Percentiles rank a stretch among this genome's conserved stretches.
Conservation (phyloP, 2,329 filamentous ascomycete species). For the Arthrobotrys sinensis region DNA sequence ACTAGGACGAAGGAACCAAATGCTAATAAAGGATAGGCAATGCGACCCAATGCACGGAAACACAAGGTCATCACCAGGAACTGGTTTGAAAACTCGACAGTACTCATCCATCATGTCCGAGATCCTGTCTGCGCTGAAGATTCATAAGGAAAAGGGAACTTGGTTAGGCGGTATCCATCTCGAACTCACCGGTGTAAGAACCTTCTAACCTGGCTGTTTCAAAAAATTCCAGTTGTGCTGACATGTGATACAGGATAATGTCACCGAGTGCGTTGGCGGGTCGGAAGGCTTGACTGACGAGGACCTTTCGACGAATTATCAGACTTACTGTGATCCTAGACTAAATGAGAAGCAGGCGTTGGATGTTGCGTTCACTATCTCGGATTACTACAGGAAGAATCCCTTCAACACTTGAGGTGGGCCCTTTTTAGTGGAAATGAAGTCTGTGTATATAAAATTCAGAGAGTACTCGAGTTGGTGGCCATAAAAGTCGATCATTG, state of each 20-base stretch:
- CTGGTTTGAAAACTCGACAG: conserved; percentile 90
- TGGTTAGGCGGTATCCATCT: conserved; percentile 95
- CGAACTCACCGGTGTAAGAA: conserved; percentile 81
- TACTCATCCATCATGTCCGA: conserved; percentile 93
- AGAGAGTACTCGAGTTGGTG: background rate
- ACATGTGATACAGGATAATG: conserved; percentile 75
- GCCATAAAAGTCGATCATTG: too few relatives aligned
- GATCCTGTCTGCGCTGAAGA: conserved; percentile 83
- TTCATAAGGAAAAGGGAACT: conserved; percentile 86
- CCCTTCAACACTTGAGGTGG: conserved; percentile 47
- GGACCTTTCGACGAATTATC: conserved; percentile 91
- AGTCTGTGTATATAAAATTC: conserved; percentile 1
- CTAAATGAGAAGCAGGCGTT: conserved; percentile 98
- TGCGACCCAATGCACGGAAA: conserved; percentile 99
- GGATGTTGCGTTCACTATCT: conserved; percentile 93
- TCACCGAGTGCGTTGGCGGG: conserved; percentile 95
- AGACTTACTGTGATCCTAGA: conserved; percentile 93
- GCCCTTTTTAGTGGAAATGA: background rate
- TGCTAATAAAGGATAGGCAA: conserved; percentile 70
- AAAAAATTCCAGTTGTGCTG: background rate
- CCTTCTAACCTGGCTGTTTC: background rate
- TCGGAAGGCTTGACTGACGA: conserved; percentile 89
- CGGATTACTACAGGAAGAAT: conserved; percentile 78
- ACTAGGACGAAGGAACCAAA: background rate
- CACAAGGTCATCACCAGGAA: conserved; percentile 76